Base-by-base conservation (phyloP, 2,329 filamentous ascomycete genomes). In the Penicillium sp. region DNA sequence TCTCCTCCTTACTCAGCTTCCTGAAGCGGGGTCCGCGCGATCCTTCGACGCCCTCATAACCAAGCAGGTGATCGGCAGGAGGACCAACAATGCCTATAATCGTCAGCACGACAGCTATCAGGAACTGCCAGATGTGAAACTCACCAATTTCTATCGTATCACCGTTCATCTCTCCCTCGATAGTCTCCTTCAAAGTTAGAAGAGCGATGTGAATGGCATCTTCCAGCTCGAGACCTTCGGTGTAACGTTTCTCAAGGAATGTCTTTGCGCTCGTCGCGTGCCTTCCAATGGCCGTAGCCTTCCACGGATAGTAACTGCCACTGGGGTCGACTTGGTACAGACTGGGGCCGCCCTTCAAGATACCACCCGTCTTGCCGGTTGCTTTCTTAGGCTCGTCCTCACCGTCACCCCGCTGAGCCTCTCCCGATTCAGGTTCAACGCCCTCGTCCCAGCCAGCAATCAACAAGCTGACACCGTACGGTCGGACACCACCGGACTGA, bases 321-420 rank as follows among this genome's bases (percentile, higher is more conserved):
- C 88, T 95, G n/a, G 93, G 93, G 69, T 98, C 93, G 61, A 98
- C 93, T 75, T 98, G 91, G 75, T 98, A 98, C 67, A 98, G 75
- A 79, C 94, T 96, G 42, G 93, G 93, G 6, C 93, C 91, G 45
- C 93, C 91, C 77, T 96, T 97, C 62, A 91, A 77, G 60, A 95
- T 93, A 43, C 93, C 93, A 24, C 91, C 93, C 22, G 93, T 97
- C 81, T 97, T 95, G 61, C 85, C 85, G 47, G 80, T 81, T 26
- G 76, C 73, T 76, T 88, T 87, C 71, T n/a, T n/a, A n/a, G n/a
- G n/a, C n/a, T n/a, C n/a, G n/a, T 85, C 75, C 43, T 78, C 75
- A 42, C 79, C 75, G 58, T 68, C 73, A 52, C 68, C 77, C 65
- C 69, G 75, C 57, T 75, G 75, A 56, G 80, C 77, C 50, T 81